These are phyloP conservation scores for Ambrosia artemisiifolia DNA, from an alignment of 129 eudicot genomes.

Conservation along the genomic window DNA sequence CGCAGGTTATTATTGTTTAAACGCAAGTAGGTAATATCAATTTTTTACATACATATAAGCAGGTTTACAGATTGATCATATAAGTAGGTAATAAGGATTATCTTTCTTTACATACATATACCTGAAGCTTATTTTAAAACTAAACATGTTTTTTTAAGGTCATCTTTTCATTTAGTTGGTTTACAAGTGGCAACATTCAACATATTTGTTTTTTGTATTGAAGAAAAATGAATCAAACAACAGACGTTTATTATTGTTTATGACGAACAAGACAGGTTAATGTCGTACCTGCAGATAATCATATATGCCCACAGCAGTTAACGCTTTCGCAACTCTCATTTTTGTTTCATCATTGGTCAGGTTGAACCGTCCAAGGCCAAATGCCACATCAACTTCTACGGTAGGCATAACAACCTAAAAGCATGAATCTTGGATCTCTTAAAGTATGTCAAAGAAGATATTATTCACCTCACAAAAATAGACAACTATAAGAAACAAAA, in stretches of 20 bases:
- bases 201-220: neutral
- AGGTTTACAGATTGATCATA: too few relatives aligned
- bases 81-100: too few relatives aligned
- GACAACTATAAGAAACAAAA: too few relatives aligned
- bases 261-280: slow-evolving; percentile 4
- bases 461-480: too few relatives aligned
- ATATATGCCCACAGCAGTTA: slow-evolving; percentile 77
- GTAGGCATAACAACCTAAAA: slow-evolving; percentile 94
- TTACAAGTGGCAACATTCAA: neutral
- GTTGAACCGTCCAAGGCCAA: slow-evolving; percentile 74
- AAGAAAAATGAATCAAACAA: neutral
- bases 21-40: too few relatives aligned
- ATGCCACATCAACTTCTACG: slow-evolving; percentile 89
- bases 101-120: too few relatives aligned
- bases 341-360: slow-evolving; percentile 49
- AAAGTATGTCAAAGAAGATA: neutral
- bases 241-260: neutral
- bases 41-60: too few relatives aligned
- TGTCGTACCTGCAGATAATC: slow-evolving; percentile 58
- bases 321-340: slow-evolving; percentile 64
- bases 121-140: neutral
- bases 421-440: neutral
- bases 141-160: neutral
- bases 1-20: too few relatives aligned
- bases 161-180: neutral